phyloP scores from a whole-genome alignment of 2,329 filamentous ascomycete genomes.

The Xylaria sp. region DNA sequence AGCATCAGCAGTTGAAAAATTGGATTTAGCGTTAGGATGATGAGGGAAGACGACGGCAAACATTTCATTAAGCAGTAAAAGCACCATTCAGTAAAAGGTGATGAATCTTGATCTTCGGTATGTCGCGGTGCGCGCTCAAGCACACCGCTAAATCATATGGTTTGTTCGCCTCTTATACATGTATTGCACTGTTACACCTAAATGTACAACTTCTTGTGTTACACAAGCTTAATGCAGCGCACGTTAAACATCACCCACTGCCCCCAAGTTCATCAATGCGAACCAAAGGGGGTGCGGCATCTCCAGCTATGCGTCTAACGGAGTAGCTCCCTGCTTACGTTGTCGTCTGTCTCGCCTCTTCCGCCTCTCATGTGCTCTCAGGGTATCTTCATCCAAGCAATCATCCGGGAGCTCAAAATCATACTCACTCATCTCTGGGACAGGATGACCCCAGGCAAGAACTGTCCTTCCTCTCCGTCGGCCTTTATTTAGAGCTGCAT shows the following conservation, averaged over 20 bases:
- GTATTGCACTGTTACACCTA: constrained; percentile 7
- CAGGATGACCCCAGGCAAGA: constrained; percentile 81
- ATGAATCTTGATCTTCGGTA: neutral
- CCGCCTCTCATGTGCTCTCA: constrained; percentile 70
- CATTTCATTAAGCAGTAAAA: neutral
- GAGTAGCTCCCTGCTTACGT: constrained; percentile 53
- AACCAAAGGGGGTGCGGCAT: constrained; percentile 1
- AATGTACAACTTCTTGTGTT: constrained; percentile 20
- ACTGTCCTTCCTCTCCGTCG: constrained; percentile 76
- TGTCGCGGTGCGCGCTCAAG: neutral
- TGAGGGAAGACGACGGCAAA: too few species aligned
- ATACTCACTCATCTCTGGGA: constrained; percentile 76
- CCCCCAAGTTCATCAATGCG: neutral
- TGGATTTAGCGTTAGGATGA: neutral
- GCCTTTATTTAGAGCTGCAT: constrained; percentile 78
- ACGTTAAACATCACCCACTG: constrained; percentile 1
- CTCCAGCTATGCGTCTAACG: neutral
- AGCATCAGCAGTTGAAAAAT: neutral
- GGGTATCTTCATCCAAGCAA: constrained; percentile 65
- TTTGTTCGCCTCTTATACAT: neutral
- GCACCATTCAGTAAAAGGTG: neutral
- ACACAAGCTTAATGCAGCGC: constrained; percentile 13
- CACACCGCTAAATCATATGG: neutral
- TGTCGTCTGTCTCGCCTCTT: constrained; percentile 70
- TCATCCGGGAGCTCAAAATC: constrained; percentile 83